phyloP scores from a whole-genome alignment of 805 yeast species.

The Vanderwaltozyma polyspora region DNA sequence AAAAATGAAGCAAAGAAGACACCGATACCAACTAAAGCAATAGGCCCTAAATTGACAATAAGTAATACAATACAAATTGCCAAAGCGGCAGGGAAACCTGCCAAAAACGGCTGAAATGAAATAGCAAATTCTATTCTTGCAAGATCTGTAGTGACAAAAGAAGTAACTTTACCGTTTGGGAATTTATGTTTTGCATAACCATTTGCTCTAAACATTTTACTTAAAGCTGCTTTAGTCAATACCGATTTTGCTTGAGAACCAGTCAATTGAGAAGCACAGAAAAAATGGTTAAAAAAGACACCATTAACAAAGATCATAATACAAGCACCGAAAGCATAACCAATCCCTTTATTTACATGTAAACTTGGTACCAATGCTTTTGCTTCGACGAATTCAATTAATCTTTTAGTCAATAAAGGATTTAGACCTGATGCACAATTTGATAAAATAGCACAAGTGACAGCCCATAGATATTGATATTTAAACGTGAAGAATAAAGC shows the following conservation, averaged over 20 bases:
- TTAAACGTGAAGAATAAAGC: constrained; percentile 41
- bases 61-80: constrained; percentile 54
- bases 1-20: constrained; percentile 33
- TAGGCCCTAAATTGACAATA: constrained; percentile 56
- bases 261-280: constrained; percentile 46
- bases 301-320: constrained; percentile 41
- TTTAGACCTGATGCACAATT: constrained; percentile 42
- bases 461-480: constrained; percentile 35
- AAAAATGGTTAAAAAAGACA: constrained; percentile 46
- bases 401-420: constrained; percentile 54
- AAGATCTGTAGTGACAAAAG: constrained; percentile 71
- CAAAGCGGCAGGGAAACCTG: constrained; percentile 54
- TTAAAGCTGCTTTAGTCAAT: constrained; percentile 56
- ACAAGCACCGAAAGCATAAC: constrained; percentile 63
- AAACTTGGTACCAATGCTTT: constrained; percentile 34
- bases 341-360: constrained; percentile 51
- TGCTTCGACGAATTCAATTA: constrained; percentile 53
- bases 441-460: constrained; percentile 35
- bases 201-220: constrained; percentile 54
- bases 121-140: constrained; percentile 69
- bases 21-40: constrained; percentile 62
- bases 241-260: constrained; percentile 68
- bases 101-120: constrained; percentile 53
- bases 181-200: constrained; percentile 45
- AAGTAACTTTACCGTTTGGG: constrained; percentile 63